Evolutionary conservation across 1,139 yeast species (phyloP).

Genomic region (Ogataea hybrid): DNA sequence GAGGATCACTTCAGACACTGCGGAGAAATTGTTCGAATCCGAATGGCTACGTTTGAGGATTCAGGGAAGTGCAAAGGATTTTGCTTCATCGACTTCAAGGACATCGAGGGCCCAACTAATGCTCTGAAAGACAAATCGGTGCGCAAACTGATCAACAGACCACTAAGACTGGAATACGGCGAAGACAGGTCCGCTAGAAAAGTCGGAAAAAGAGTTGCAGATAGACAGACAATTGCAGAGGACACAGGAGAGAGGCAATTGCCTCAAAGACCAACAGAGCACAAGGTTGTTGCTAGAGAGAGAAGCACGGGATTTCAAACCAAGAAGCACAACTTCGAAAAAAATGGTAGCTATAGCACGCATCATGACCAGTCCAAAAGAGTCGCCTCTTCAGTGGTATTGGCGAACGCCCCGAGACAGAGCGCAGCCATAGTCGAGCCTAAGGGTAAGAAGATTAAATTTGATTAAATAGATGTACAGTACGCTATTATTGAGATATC

Average conservation of each 20-base stretch:
- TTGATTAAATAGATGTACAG: conserved; percentile 35
- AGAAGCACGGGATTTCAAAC: conserved; percentile 16
- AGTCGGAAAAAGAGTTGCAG: conserved; percentile 15
- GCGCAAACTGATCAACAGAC: conserved; percentile 67
- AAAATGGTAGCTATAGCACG: background rate
- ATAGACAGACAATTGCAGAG: conserved; percentile 13
- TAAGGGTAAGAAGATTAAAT: conserved; percentile 82
- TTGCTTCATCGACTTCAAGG: conserved; percentile 85
- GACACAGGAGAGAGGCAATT: conserved; percentile 11
- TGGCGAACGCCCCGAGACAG: conserved; percentile 87
- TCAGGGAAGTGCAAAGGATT: conserved; percentile 96
- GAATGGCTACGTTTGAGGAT: conserved; percentile 98
- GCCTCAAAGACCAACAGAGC: background rate
- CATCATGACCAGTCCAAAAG: conserved; percentile 37
- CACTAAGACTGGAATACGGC: conserved; percentile 86
- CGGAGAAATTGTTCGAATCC: conserved; percentile 75
- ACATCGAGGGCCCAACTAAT: conserved; percentile 75
- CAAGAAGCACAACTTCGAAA: conserved; percentile 7
- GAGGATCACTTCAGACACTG: conserved; percentile 76
- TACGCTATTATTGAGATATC: conserved; percentile 7
- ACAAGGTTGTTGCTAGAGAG: conserved; percentile 23
- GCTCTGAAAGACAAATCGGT: conserved; percentile 77
- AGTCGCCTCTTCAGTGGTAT: conserved; percentile 79
- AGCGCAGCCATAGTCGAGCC: conserved; percentile 88
- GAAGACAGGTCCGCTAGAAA: conserved; percentile 88